Evolutionary conservation across 352 stramenopile species (phyloP), one percentile per base, ranked within the genome.

Genomic region (Globisporangium camurandrum): DNA sequence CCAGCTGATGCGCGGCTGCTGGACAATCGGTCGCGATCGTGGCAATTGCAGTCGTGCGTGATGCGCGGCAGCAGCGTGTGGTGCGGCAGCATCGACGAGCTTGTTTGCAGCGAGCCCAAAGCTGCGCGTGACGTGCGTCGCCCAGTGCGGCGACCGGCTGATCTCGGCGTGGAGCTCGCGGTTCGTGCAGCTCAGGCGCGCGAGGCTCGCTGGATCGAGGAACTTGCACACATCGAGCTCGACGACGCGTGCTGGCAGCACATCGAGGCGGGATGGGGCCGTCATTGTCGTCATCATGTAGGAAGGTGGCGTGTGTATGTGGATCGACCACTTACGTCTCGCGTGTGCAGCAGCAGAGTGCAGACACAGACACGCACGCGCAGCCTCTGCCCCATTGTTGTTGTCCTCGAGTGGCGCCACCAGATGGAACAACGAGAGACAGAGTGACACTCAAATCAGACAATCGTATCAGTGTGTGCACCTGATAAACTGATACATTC

Each of bases 211-310:
- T 8, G 72, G 57, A 36, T 83, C 69, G 34, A 84, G 61, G 51
- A 66, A 84, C 24, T 61, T 54, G 52, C 65, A 76, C 20, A 86
- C 49, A 17, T 65, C 57, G 27, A 44, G 50, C 57, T 81, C 66
- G 23, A 83, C 51, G 19, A 84, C 36, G 22, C 60, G 16, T 12
- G 36, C 62, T 7, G 59, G 51, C 23, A 67, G 71, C 8, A 83
- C 46, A 20, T 59, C 36, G 9, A 70, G 33, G 31, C 80, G 54
- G 8, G 30, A 16, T 8, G 30, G 9, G 8, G 14, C 14, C 14
- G 30, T 34, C 30, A 34, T 34, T n/a, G n/a, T n/a, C n/a, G n/a
- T n/a, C n/a, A n/a, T n/a, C n/a, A n/a, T n/a, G n/a, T n/a, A n/a
- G n/a, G n/a, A n/a, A 22, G 26, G n/a, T 14, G 36, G 9, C 20